Evolutionary conservation across 2,329 filamentous ascomycete species (phyloP), one percentile per base, ranked within the genome.

Genomic region (Lachnellula occidentalis): DNA sequence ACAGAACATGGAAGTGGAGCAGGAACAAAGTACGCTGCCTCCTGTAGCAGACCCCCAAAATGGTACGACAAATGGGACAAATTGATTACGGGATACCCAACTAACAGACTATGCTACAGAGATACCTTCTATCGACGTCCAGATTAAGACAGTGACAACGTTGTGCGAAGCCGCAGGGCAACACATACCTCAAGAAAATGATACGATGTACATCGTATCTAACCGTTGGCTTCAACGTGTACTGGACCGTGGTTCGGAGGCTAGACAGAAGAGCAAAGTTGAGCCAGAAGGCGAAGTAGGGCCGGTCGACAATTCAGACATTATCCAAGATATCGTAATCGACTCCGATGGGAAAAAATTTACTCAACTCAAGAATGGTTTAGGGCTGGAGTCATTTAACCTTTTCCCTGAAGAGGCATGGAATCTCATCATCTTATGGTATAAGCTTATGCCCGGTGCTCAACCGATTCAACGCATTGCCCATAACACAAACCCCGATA

Each of bases 231-330:
- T 96, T 34, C 78, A 80, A 54, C 81, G 83, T 56, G 89, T 94
- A 2, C 75, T 86, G 56, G 80, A 87, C 22, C 77, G 88, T 53
- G 81, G 81, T 48, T 77, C 80, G 8, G 79, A 82, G n/a, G 70
- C 76, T 15, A 78, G 80, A 54, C 72, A 78, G 50, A 77, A 76
- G 19, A 78, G 81, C 57, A 87, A 88, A 58, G 73, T 77, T n/a
- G 78, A 79, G 9, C 68, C 76, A 11, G 79, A 85, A 55, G 82
- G 80, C 6, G 79, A 82, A 4, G 64, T 73, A 7, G 91, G 91
- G 1, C 88, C 89, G 0, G 81, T 97, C 34, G 90, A 96, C 74
- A 96, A 96, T 67, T 84, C 87, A 0, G 87, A 92, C 66, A 85
- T 96, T 57, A 83, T 92, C 50, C 75, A 85, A 56, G 78, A 85